Conservation (phyloP, 1,284 basidiomycete species). For the Ustilago cynodontis region DNA sequence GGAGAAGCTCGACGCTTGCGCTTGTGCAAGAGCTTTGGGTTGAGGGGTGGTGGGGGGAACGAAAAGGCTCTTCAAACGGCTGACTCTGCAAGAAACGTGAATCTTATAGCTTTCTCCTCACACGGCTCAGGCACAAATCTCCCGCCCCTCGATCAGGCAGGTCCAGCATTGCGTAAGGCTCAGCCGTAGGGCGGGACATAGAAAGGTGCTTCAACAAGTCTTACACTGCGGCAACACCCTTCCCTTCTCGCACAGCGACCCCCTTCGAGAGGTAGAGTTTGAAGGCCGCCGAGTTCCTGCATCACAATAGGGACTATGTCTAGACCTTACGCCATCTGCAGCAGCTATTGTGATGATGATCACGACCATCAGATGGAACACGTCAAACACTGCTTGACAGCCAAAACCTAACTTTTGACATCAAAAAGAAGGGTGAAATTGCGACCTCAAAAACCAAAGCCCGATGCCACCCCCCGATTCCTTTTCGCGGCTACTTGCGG, state of each 20-base stretch:
- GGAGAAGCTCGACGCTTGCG: not conserved
- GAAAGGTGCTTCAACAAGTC: slow-evolving; percentile 31
- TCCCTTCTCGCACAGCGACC: not conserved
- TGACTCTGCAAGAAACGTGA: not conserved
- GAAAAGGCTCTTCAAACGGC: not conserved
- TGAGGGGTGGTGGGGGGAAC: not conserved
- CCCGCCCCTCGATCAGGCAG: not conserved
- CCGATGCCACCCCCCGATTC: not conserved
- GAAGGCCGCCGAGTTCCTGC: not conserved
- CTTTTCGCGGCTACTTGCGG: slow-evolving; percentile 27
- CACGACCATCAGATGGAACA: slow-evolving; percentile 13
- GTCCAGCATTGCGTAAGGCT: not conserved
- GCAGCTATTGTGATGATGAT: not conserved
- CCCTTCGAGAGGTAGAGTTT: not conserved
- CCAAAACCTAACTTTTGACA: not conserved
- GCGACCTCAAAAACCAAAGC: not conserved
- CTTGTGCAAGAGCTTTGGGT: not conserved
- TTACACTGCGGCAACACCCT: slow-evolving; percentile 14
- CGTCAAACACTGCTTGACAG: slow-evolving; percentile 19
- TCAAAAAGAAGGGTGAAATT: not conserved
- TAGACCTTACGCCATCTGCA: slow-evolving; percentile 2
- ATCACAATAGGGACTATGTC: not conserved
- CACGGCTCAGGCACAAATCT: slow-evolving; percentile 10
- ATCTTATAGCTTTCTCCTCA: slow-evolving; percentile 7
- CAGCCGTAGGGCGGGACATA: not conserved